Base-by-base conservation (phyloP, 23 red algal genomes). In the Chondrus crispus region DNA sequence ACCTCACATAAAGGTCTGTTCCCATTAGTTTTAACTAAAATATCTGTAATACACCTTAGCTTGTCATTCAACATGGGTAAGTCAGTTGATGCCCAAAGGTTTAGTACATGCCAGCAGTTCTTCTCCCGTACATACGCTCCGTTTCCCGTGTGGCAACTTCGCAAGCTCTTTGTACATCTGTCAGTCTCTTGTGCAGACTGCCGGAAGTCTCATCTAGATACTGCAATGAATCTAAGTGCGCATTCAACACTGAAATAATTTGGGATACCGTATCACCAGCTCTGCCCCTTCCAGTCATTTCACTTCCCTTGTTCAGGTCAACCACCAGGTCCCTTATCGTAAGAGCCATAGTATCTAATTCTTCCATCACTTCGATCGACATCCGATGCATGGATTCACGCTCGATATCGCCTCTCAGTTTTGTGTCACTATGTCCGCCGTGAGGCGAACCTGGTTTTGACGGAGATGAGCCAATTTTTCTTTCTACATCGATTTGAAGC, bases 181-280 rank as follows among this genome's bases (percentile, higher is more conserved):
- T 53, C 19, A 91, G 51, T 49, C 88, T 73, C 88, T 70, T 91
- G 46, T 96, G 85, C 63, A 96, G 48, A 36, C 49, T 36, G 13
- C 78, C 64, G 18, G 85, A 77, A 38, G 66, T 98, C 46, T 93
- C 89, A 46, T 98, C 95, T 42, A 98, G 68, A 66, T 98, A 98
- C 87, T 94, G 75, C 22, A 98, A 75, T 22, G 89, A 89, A 51
- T 93, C 92, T 12, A 98, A 43, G 55, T 98, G 95, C 20, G 95
- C 87, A 45, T 98, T 94, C 38, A 98, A 78, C 16, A 98, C 92
- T 4, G 91, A 71, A 26, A 98, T 85, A 64, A 98, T 88, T 74
- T 98, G 95, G 41, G 80, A 58, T 50, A 98, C 74, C 16, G 81
- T 82, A 57, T 98, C 95, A 51, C 88, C 49, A 11, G 69, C 82